Evolutionary conservation across 2,329 filamentous ascomycete genomes (phyloP).

Genomic region (Talaromyces albobiverticillius): DNA sequence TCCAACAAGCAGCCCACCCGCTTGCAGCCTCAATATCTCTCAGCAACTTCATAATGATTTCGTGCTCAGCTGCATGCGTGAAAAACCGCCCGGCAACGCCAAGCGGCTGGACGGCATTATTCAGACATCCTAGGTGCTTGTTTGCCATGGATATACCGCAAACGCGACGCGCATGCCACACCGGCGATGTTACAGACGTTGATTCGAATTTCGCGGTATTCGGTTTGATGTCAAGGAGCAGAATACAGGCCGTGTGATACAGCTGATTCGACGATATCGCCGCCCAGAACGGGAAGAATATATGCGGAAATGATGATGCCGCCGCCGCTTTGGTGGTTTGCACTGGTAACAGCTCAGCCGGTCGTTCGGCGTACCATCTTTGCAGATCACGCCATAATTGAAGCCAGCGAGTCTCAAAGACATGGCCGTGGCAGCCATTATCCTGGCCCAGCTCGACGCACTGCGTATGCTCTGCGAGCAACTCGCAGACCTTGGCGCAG

Average conservation of each 20-base stretch:
- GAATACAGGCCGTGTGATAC: slow-evolving; percentile 55
- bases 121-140: slow-evolving; percentile 54
- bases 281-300: slow-evolving; percentile 54
- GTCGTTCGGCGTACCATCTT: slow-evolving; percentile 48
- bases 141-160: slow-evolving; percentile 58
- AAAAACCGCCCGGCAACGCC: slow-evolving; percentile 56
- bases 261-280: slow-evolving; percentile 58
- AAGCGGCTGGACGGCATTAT: slow-evolving; percentile 58
- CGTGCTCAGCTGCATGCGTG: slow-evolving; percentile 48
- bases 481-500: slow-evolving; percentile 51
- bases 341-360: slow-evolving; percentile 47
- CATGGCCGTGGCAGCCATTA: slow-evolving; percentile 42
- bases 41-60: slow-evolving; percentile 27
- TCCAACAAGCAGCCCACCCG: slow-evolving; percentile 55
- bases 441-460: slow-evolving; percentile 48
- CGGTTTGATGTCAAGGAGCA: slow-evolving; percentile 49
- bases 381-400: slow-evolving; percentile 51
- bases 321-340: slow-evolving; percentile 44
- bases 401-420: slow-evolving; percentile 47
- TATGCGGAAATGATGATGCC: slow-evolving; percentile 53
- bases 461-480: slow-evolving; percentile 50
- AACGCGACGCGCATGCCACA: slow-evolving; percentile 57
- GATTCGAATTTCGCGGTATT: slow-evolving; percentile 25
- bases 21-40: slow-evolving; percentile 52
- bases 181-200: slow-evolving; percentile 33